Evolutionary conservation across 495 filamentous ascomycete genomes (phyloP).

Genomic region (Cudoniella acicularis): DNA sequence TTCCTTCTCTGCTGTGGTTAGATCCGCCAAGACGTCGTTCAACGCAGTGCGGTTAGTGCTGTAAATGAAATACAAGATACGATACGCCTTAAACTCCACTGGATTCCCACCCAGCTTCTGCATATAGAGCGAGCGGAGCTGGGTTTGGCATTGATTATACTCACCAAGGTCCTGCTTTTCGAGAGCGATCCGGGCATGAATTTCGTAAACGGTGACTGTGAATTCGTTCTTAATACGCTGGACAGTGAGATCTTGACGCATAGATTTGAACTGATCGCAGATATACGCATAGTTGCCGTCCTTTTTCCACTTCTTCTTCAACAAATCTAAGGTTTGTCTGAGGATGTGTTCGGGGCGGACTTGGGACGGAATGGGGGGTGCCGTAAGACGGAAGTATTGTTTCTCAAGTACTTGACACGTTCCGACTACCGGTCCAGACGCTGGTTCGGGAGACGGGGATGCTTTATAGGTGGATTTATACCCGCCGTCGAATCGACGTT

Average conservation of each 20-base stretch:
- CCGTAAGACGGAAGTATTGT: constrained; percentile 88
- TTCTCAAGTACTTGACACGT: constrained; percentile 86
- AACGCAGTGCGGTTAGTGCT: constrained; percentile 97
- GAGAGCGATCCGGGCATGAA: constrained; percentile 94
- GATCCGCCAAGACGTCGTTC: constrained; percentile 95
- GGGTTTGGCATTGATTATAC: constrained; percentile 99
- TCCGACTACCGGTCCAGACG: constrained; percentile 79
- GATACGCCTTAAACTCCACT: constrained; percentile 97
- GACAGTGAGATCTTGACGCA: constrained; percentile 96
- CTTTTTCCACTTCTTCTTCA: constrained; percentile 92
- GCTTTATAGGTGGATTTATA: constrained; percentile 56
- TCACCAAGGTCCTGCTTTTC: constrained; percentile 99
- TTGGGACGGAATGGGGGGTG: constrained; percentile 76
- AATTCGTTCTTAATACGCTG: constrained; percentile 96
- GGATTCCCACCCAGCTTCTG: constrained; percentile 84
- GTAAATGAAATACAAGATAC: constrained; percentile 99
- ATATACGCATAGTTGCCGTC: constrained; percentile 96
- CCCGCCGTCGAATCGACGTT: constrained; percentile 75
- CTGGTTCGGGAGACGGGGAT: constrained; percentile 56
- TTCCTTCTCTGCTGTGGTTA: constrained; percentile 93
- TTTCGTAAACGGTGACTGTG: constrained; percentile 93
- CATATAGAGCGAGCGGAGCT: constrained; percentile 85
- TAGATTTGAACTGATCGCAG: constrained; percentile 98
- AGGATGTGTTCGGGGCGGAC: constrained; percentile 85
- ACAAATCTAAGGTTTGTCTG: constrained; percentile 74